Conservation (phyloP, 495 filamentous ascomycete species). For the Chaetomium fimeti region DNA sequence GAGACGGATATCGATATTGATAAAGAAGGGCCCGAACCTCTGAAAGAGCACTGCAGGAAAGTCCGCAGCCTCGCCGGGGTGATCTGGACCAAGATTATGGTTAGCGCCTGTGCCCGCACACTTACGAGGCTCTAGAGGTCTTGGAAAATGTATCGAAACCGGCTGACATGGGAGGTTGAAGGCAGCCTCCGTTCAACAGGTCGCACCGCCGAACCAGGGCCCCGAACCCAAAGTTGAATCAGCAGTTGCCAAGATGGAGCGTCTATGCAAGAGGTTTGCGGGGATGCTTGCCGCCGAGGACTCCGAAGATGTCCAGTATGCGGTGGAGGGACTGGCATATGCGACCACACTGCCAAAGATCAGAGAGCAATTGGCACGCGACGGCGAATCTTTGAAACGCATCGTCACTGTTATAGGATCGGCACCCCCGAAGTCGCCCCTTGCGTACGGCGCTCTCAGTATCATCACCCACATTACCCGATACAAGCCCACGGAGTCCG, state of each 20-base stretch:
- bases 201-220: constrained; percentile 37
- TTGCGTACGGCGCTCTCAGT: constrained; percentile 81
- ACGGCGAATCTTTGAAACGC: constrained; percentile 62
- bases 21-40: constrained; percentile 45
- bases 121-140: not conserved
- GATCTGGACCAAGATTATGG: constrained; percentile 72
- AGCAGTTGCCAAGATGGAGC: constrained; percentile 59
- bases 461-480: constrained; percentile 77
- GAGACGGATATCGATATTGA: constrained; percentile 39
- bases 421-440: constrained; percentile 60
- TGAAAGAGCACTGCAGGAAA: constrained; percentile 51
- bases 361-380: constrained; percentile 72
- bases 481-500: constrained; percentile 74
- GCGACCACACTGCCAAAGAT: constrained; percentile 77
- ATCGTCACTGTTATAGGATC: constrained; percentile 65
- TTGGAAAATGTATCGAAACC: constrained; percentile 30
- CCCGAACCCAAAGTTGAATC: constrained; percentile 44
- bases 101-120: constrained; percentile 38
- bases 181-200: constrained; percentile 49
- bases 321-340: constrained; percentile 92
- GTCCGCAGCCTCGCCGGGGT: constrained; percentile 73
- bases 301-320: constrained; percentile 58
- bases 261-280: constrained; percentile 76
- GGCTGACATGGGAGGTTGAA: constrained; percentile 53
- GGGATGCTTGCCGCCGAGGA: constrained; percentile 62